Evolutionary conservation across 1,284 basidiomycete genomes (phyloP).

Genomic region (Takashimella koratensis): DNA sequence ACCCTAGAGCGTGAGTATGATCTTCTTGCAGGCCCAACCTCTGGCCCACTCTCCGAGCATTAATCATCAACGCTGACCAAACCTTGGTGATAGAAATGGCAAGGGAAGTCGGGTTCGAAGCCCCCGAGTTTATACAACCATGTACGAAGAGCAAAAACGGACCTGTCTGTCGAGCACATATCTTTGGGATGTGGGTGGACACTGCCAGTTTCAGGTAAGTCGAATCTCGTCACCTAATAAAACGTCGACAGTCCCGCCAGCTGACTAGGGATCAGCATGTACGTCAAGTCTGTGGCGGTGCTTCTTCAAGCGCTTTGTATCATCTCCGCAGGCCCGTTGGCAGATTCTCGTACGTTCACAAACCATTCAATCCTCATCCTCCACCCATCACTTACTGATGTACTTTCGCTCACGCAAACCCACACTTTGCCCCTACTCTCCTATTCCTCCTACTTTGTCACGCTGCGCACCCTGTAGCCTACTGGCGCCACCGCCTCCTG

Average conservation of each 20-base stretch:
- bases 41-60: too few relatives aligned
- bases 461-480: slow-evolving; percentile 53
- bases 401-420: too few relatives aligned
- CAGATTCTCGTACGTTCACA: slow-evolving; percentile 71
- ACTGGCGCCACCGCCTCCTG: slow-evolving; percentile 71
- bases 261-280: slow-evolving; percentile 58
- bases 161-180: slow-evolving; percentile 15
- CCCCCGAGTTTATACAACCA: slow-evolving; percentile 30
- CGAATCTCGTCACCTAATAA: not conserved
- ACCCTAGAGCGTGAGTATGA: slow-evolving; percentile 41
- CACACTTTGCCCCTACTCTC: too few relatives aligned
- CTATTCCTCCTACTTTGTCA: not conserved
- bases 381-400: too few relatives aligned
- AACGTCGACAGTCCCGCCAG: too few relatives aligned
- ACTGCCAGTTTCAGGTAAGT: slow-evolving; percentile 79
- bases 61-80: not conserved
- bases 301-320: slow-evolving; percentile 81
- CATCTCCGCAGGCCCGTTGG: slow-evolving; percentile 82
- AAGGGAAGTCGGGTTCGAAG: slow-evolving; percentile 37
- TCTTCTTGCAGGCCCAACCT: too few relatives aligned
- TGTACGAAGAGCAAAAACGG: slow-evolving; percentile 17
- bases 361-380: too few relatives aligned
- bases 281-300: slow-evolving; percentile 79
- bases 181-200: slow-evolving; percentile 68
- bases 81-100: slow-evolving; percentile 36